Evolutionary conservation across 2,329 filamentous ascomycete genomes (phyloP), one percentile per base, ranked within the genome.

Genomic region (Xylariomycetidae sp.): DNA sequence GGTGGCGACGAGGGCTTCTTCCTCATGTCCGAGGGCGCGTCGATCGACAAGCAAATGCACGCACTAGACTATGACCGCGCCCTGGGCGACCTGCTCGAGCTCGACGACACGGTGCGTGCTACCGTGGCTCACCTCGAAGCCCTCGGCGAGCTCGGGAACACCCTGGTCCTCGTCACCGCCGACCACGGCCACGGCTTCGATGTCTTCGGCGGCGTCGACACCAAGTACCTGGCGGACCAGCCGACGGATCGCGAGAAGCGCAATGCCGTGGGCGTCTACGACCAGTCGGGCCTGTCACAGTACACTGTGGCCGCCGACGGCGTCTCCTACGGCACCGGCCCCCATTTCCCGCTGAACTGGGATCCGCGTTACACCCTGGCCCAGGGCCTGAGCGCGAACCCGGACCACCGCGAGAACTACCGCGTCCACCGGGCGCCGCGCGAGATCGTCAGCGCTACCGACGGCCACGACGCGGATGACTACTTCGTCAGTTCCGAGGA

Each of bases 31-130:
- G 87, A 94, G 60, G 87, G 82, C 16, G 87, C 87, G 12, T 86
- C 80, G 2, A 85, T 94, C 48, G 87, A 92, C 64, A 94, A 94
- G 71, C 82, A 87, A 71, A 92, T 94, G 86, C 87, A 94, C 64
- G 59, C 68, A 3, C 74, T 92, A 14, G 87, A 92, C 64, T 92
- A 92, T 57, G 85, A 92, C 62, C 84, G 87, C 34, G 84, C 87
- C 1, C 77, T 94, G 0, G 87, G 84, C 34, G 87, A 94, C 49
- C 77, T 94, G 1, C 76, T 94, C 25, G 87, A 94, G 64, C 74
- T 94, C 20, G 86, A 94, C 53, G 85, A 94, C 61, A 88, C 87
- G 4, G 67, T 94, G 47, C 79, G 79, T 33, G 84, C 84, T 13
- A 88, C 85, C 3, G 70, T 90, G 34, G 70, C 70, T 29, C 80